Base-by-base conservation (phyloP, 2,329 filamentous ascomycete genomes). In the Hypoxylon sp. region DNA sequence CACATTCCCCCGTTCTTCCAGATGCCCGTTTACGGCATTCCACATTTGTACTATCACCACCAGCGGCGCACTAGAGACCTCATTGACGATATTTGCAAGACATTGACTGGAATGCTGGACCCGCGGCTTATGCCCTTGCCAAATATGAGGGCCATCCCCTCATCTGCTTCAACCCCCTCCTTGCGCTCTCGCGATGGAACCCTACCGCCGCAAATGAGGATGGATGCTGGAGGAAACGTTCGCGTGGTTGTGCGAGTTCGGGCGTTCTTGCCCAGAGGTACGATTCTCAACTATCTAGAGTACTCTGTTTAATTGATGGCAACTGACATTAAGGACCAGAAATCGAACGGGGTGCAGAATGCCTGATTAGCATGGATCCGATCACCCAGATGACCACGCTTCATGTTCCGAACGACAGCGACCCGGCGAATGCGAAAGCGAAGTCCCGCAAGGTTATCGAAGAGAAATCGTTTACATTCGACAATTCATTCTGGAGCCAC, bases 401-500 rank as follows among this genome's bases (percentile, higher is more conserved):
- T 3, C 85, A 90, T 48, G 88, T 91, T 2, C 94, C 94, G 0
- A 84, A 84, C 56, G 83, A 88, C n/a, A 76, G 77, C 55, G 84
- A 86, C 65, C 81, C 83, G 14, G 82, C 82, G 43, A 90, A 88
- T 69, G 77, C 83, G 49, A 85, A 87, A 69, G 83, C 87, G 2
- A 91, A 90, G 79, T 87, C 88, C 41, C 89, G 93, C 68, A 95
- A 91, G 79, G 84, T 91, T 6, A 83, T 92, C 60, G 94, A 98
- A 76, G 93, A 97, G 77, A 98, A 97, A 81, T 87, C 86, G 0
- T 99, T 99, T 77, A 94, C 93, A 1, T 99, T 99, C 78, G 96
- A 99, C 83, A 97, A 94, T 78, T 98, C 94, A 0, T 99, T 98
- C 82, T 99, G 96, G 94, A 98, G 95, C 65, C 94, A 98, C 80